Base-by-base conservation (phyloP, 257 asterid genomes). In the Gentiana macrophylla region DNA sequence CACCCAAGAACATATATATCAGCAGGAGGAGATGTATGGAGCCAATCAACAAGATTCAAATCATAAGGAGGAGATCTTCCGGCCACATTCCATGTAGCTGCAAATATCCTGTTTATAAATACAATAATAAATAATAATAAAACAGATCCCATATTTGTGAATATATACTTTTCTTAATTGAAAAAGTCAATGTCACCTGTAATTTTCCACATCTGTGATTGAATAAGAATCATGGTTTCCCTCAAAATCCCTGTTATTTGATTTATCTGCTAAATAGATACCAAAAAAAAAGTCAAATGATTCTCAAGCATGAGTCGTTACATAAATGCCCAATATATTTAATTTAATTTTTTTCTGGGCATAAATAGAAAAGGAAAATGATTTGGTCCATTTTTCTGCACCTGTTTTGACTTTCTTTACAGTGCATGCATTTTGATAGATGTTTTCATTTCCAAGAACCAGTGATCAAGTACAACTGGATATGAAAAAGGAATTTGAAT, bases 71-170 rank as follows among this genome's bases (percentile, higher is more conserved):
- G 99, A 47, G 97, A 92, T 76, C 85, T 92, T 33, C 99, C 99
- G 45, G 86, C 99, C 57, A 92, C 99, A 77, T 92, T 92, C 99
- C 99, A 92, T 35, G 99, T 92, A 9, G 97, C 94, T 64, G 80
- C 93, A 76, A 92, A 92, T 50, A 92, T 52, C 69, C 99, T 92
- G 50, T 57, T 37, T 52, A 70, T 53, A 44, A 15, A 32, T 32
- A 4, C 15, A 12, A 43, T 32, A 60, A 8, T 50, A 1, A 46
- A 3, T 9, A 49, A 38, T 50, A 52, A 57, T 36, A 41, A 41
- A 41, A 41, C 46, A 41, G 46, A 41, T 41, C 46, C 6, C 6
- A 41, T 10, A 41, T 3, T 41, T 2, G 24, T 24, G 2, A 10
- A 41, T 10, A 2, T 10, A 5, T 7, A 41, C 9, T 2, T 41